Evolutionary conservation across 768 basidiomycete genomes (phyloP).

Genomic region (Lentinula edodes): DNA sequence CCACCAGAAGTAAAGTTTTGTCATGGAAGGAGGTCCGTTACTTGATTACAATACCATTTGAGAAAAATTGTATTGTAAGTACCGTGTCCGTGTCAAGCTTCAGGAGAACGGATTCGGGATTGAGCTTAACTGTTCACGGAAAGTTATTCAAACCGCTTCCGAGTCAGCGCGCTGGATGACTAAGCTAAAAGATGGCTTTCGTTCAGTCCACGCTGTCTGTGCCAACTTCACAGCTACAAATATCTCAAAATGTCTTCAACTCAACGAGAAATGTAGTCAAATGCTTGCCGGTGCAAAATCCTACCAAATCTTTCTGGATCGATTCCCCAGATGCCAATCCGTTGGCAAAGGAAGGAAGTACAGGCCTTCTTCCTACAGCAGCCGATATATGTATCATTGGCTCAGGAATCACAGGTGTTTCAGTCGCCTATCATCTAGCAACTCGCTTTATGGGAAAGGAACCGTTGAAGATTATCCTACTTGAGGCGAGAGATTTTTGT

Average conservation of each 20-base stretch:
- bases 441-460: conserved; percentile 6
- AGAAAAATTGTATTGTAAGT: too few species aligned
- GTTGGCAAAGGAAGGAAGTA: conserved; percentile 60
- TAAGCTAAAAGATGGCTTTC: background rate
- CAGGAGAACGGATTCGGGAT: too few species aligned
- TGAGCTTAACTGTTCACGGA: too few species aligned
- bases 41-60: too few species aligned
- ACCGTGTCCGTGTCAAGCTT: too few species aligned
- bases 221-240: background rate
- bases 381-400: conserved; percentile 79
- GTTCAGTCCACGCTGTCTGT: background rate
- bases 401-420: conserved; percentile 73
- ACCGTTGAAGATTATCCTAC: conserved; percentile 48
- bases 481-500: conserved; percentile 90
- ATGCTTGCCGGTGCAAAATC: conserved; percentile 48
- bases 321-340: conserved; percentile 58
- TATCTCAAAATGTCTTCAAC: too few species aligned
- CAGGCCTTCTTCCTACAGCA: conserved; percentile 47
- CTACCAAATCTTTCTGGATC: conserved; percentile 74
- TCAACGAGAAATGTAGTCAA: too few species aligned
- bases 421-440: conserved; percentile 68
- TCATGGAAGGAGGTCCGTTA: background rate
- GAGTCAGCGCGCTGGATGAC: too few species aligned
- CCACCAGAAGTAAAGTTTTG: background rate
- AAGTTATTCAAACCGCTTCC: too few species aligned